Conservation (phyloP, 495 filamentous ascomycete species). For the Pyronema domesticum region DNA sequence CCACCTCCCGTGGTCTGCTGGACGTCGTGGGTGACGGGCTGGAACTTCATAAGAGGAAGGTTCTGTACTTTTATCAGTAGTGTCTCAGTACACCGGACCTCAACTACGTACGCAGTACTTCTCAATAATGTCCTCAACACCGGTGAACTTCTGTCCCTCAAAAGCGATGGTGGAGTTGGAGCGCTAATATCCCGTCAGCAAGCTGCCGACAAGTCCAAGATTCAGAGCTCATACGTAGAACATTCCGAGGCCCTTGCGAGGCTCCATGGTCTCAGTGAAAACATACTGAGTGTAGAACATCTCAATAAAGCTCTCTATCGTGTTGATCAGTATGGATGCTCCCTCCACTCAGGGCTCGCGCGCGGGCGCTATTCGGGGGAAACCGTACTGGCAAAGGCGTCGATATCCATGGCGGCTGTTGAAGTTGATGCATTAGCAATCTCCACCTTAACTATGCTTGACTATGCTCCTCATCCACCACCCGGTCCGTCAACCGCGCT, state of each 20-base stretch:
- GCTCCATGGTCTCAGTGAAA: neutral
- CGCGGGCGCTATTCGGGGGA: neutral
- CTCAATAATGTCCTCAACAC: neutral
- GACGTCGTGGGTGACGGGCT: neutral
- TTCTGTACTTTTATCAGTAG: neutral
- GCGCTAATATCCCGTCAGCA: neutral
- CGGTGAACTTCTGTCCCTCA: neutral
- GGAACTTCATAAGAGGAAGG: neutral
- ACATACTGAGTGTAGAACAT: neutral
- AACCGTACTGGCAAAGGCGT: neutral
- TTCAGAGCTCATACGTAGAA: neutral
- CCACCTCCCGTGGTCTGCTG: neutral
- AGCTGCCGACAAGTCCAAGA: neutral
- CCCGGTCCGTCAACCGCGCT: too few relatives aligned
- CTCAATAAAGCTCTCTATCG: neutral
- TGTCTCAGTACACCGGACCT: too few relatives aligned
- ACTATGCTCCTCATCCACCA: too few relatives aligned
- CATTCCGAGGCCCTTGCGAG: neutral
- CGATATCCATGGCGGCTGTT: neutral
- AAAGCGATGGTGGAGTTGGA: neutral
- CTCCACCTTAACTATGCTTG: neutral
- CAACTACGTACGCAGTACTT: neutral
- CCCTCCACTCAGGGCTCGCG: neutral
- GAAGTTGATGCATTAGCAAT: neutral
- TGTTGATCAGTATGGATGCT: neutral